phyloP scores from a whole-genome alignment of 805 yeast species.

The Wickerhamomyces rabaulensis region DNA sequence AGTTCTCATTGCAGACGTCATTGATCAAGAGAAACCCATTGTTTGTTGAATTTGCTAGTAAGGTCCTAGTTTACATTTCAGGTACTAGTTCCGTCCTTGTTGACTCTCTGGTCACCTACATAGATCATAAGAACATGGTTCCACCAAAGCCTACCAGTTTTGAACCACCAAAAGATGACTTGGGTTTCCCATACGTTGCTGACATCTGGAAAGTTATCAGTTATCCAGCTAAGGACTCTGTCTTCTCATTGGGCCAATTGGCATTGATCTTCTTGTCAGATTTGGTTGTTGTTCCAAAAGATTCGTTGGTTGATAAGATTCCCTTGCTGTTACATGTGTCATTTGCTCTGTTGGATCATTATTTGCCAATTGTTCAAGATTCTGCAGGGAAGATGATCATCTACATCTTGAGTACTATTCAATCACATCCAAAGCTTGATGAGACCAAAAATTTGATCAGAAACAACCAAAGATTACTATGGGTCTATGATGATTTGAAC shows the following conservation, averaged over 20 bases:
- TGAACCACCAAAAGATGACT: constrained; percentile 29
- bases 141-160: constrained; percentile 47
- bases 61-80: constrained; percentile 75
- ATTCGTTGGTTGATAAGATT: constrained; percentile 50
- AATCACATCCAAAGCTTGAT: constrained; percentile 46
- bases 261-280: constrained; percentile 85
- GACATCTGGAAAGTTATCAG: constrained; percentile 56
- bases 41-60: constrained; percentile 76
- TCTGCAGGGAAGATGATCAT: constrained; percentile 75
- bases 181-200: constrained; percentile 69
- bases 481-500: constrained; percentile 85
- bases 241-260: constrained; percentile 83
- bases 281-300: constrained; percentile 61
- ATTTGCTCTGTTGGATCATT: constrained; percentile 82
- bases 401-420: constrained; percentile 57
- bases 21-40: constrained; percentile 63
- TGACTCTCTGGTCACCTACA: constrained; percentile 59
- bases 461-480: constrained; percentile 43
- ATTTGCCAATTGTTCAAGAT: constrained; percentile 74
- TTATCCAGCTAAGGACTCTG: constrained; percentile 57
- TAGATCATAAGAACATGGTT: constrained; percentile 87
- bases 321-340: constrained; percentile 77
- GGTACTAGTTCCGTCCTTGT: constrained; percentile 46
- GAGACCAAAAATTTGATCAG: constrained; percentile 55
- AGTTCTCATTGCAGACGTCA: constrained; percentile 63